These are phyloP conservation scores for Alopecurus myosuroides DNA, from an alignment of 176 grass and related monocot species.

Conservation along the genomic window DNA sequence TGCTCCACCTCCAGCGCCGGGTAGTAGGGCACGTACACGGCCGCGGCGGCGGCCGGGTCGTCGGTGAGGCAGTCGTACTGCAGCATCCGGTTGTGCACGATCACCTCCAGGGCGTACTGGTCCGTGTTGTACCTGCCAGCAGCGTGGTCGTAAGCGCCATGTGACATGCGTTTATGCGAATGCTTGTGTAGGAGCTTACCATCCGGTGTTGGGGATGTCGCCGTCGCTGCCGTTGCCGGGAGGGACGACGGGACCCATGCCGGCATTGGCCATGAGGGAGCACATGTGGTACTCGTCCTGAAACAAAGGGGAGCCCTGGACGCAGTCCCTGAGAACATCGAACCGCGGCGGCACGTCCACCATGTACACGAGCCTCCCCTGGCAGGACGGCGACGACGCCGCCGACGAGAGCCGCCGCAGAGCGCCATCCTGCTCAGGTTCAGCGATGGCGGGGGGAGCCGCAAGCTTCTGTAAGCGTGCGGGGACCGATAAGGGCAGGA, in stretches of 20 bases:
- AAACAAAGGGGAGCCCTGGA: constrained; percentile 8
- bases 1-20: constrained; percentile 50
- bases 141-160: neutral
- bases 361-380: constrained; percentile 42
- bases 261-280: constrained; percentile 24
- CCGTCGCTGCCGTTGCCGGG: neutral
- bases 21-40: constrained; percentile 72
- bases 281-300: constrained; percentile 42
- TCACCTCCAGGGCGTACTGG: constrained; percentile 72
- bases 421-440: neutral
- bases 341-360: constrained; percentile 29
- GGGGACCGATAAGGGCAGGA: constrained; percentile 7
- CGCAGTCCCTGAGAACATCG: constrained; percentile 23
- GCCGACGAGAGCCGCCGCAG: neutral
- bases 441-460: neutral
- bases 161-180: neutral
- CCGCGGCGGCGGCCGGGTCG: constrained; percentile 32
- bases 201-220: constrained; percentile 26
- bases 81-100: constrained; percentile 68
- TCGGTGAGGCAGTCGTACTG: constrained; percentile 63
- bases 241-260: constrained; percentile 32
- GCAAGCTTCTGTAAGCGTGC: too few species aligned
- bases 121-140: constrained; percentile 52
- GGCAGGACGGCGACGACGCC: neutral
- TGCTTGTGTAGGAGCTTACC: constrained; percentile 15